Evolutionary conservation across 805 yeast genomes (phyloP).

Genomic region (Teunomyces stri): DNA sequence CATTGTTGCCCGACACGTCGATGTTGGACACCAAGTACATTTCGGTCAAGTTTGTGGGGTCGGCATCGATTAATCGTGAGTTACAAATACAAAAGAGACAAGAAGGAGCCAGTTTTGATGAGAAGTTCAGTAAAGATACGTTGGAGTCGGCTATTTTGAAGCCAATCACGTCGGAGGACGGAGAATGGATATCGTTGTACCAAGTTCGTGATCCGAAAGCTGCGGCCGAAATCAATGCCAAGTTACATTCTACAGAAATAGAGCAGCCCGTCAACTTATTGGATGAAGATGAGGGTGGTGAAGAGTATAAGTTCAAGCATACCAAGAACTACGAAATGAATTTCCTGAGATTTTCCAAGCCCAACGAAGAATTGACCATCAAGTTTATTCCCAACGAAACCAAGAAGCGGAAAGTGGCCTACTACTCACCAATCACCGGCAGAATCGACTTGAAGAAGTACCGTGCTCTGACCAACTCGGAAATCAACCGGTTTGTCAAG

Average conservation of each 20-base stretch:
- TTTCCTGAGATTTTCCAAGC: slow-evolving; percentile 42
- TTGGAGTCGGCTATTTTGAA: slow-evolving; percentile 65
- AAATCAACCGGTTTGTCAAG: slow-evolving; percentile 52
- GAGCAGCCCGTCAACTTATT: slow-evolving; percentile 41
- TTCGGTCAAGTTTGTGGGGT: slow-evolving; percentile 59
- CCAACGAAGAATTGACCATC: slow-evolving; percentile 65
- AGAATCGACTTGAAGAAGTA: slow-evolving; percentile 81
- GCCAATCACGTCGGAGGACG: slow-evolving; percentile 69
- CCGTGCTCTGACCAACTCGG: slow-evolving; percentile 61
- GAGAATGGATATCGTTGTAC: slow-evolving; percentile 68
- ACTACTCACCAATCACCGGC: slow-evolving; percentile 75
- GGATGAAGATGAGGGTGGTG: slow-evolving; percentile 39
- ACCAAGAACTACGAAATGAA: slow-evolving; percentile 80
- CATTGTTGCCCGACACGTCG: slow-evolving; percentile 86
- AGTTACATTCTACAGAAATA: slow-evolving; percentile 39
- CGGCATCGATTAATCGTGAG: slow-evolving; percentile 49
- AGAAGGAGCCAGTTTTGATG: slow-evolving; percentile 27
- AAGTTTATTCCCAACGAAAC: slow-evolving; percentile 45
- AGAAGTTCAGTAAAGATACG: slow-evolving; percentile 31
- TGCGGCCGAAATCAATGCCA: slow-evolving; percentile 21
- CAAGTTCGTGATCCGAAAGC: slow-evolving; percentile 26
- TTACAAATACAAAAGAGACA: slow-evolving; percentile 26
- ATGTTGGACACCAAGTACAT: slow-evolving; percentile 77
- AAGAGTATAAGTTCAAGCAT: slow-evolving; percentile 56
- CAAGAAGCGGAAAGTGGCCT: slow-evolving; percentile 54